phyloP scores from a whole-genome alignment of 2,329 filamentous ascomycete genomes.

The Sarocladium strictum region DNA sequence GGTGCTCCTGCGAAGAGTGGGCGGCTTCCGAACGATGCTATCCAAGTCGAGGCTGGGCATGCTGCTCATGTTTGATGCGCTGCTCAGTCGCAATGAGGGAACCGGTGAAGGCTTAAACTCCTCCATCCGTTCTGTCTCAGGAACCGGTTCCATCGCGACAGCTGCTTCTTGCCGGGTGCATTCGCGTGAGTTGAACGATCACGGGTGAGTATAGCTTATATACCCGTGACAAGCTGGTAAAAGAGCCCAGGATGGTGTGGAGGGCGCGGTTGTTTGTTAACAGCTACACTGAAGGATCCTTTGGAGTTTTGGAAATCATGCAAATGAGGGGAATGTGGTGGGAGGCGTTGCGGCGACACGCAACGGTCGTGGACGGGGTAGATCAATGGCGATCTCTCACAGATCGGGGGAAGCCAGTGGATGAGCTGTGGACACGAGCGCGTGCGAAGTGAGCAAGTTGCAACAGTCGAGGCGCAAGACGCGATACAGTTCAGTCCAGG shows the following conservation, averaged over 20 bases:
- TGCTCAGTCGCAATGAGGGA: conserved; percentile 45
- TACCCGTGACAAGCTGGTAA: too few relatives aligned
- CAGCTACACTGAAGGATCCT: too few relatives aligned
- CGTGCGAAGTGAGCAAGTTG: background rate
- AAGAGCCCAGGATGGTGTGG: background rate
- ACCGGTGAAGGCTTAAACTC: conserved; percentile 55
- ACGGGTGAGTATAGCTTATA: too few relatives aligned
- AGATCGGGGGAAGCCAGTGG: background rate
- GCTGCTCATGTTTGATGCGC: conserved; percentile 22
- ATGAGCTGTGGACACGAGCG: background rate
- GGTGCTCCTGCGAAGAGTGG: conserved; percentile 50
- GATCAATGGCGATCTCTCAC: conserved; percentile 4
- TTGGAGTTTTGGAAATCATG: background rate
- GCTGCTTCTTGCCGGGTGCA: background rate
- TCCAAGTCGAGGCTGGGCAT: conserved; percentile 18
- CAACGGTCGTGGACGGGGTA: background rate
- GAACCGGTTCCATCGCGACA: conserved; percentile 55
- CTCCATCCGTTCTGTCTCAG: conserved; percentile 63
- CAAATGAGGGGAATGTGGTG: background rate
- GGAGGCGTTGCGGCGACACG: background rate
- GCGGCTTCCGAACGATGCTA: conserved; percentile 40
- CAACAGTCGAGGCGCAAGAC: background rate
- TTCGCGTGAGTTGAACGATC: background rate
- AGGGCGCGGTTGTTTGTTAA: too few relatives aligned
- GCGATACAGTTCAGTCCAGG: background rate